Evolutionary conservation across 2,329 filamentous ascomycete species (phyloP), one percentile per base, ranked within the genome.

Genomic region (Chaetomium globosum): DNA sequence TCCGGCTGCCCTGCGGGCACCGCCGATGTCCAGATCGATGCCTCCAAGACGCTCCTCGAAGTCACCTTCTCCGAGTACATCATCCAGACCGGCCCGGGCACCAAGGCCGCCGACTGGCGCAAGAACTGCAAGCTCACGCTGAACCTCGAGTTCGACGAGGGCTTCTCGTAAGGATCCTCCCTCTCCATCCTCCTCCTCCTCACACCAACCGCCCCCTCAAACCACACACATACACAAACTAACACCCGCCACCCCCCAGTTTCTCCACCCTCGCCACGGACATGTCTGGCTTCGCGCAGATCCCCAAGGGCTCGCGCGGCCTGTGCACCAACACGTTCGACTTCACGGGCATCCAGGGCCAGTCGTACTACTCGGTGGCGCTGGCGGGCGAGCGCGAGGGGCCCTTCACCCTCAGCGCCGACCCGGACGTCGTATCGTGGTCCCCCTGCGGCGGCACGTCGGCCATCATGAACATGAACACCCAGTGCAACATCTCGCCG

Each of bases 71-170:
- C 66, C 66, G 66, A 69, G 59, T 69, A 68, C 66, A 67, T 68
- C 62, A 58, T 68, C 51, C 53, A 68, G 65, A 67, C 68, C n/a
- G 64, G 66, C n/a, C 63, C 68, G 8, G 66, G 61, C 65, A 70
- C 68, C 53, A 55, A 46, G 51, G 68, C 68, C 0, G 23, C 66
- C 54, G 68, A 70, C 43, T 70, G 68, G 66, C 62, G 68, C 60
- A 70, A 70, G 66, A 70, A 70, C 66, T 70, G 68, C 69, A 69
- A 71, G 65, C 66, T 71, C 30, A 71, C 69, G 26, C 56, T 71
- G n/a, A 71, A 71, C 64, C 46, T 71, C 16, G 66, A 64, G 57
- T 71, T 68, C 28, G 68, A 69, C 23, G 63, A 68, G 51, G 69
- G 69, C 43, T 71, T 71, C 68, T 67, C 68, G 66, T 70, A 54